Evolutionary conservation across 1,139 yeast genomes (phyloP).

Genomic region (Hansenula sp.): DNA sequence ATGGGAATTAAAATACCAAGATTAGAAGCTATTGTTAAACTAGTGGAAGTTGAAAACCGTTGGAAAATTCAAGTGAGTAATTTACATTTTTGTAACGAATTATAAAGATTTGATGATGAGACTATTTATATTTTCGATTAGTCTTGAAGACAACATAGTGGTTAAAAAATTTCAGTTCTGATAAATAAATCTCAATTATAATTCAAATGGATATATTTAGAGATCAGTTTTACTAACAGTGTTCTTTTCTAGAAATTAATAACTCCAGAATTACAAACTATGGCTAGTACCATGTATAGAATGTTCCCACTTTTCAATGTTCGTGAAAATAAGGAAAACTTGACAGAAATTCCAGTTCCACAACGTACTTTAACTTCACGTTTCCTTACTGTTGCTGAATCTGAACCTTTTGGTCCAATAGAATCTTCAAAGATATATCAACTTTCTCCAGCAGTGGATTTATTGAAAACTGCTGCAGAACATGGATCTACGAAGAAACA

Average conservation of each 20-base stretch:
- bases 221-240: too few species aligned
- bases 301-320: conserved; percentile 75
- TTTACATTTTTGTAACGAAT: background rate
- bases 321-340: conserved; percentile 50
- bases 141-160: conserved; percentile 72
- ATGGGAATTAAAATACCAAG: conserved; percentile 81
- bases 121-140: conserved; percentile 50
- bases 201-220: too few species aligned
- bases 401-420: conserved; percentile 94
- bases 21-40: conserved; percentile 76
- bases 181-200: conserved; percentile 7
- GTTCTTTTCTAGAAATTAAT: conserved; percentile 34
- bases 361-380: conserved; percentile 77
- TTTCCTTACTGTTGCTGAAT: conserved; percentile 86
- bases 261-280: conserved; percentile 46
- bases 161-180: conserved; percentile 39
- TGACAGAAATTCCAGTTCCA: conserved; percentile 94
- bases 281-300: conserved; percentile 60
- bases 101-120: conserved; percentile 37
- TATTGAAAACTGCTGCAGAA: conserved; percentile 29
- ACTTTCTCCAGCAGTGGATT: conserved; percentile 79
- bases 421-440: conserved; percentile 89
- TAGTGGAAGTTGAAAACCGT: conserved; percentile 58
- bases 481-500: conserved; percentile 8
- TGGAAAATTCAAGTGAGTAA: conserved; percentile 60